Percentiles rank a stretch among this genome's conserved stretches.
phyloP scores from a whole-genome alignment of 1,284 basidiomycete species.

The Apiotrichum laibachii region DNA sequence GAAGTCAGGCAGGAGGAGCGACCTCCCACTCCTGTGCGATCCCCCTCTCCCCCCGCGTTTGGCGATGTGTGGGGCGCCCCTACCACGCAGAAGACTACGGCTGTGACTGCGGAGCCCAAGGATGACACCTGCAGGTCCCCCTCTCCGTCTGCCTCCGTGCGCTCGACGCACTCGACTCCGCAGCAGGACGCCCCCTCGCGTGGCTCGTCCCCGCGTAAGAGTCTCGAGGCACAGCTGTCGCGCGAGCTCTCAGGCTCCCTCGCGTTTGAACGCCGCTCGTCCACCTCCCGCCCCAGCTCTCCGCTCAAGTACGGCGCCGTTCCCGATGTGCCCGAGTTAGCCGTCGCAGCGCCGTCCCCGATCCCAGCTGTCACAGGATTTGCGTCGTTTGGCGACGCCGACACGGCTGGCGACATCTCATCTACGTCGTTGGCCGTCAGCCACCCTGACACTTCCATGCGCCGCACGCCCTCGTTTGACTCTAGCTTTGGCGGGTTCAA shows the following conservation, averaged over 20 bases:
- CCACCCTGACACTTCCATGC: background rate
- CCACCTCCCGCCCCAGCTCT: background rate
- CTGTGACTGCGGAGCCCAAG: no score
- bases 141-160: background rate
- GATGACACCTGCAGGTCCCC: no score
- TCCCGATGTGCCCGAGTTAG: background rate
- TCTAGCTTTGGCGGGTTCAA: conserved; percentile 7
- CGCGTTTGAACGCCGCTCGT: background rate
- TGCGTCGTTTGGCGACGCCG: background rate
- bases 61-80: conserved; percentile 5
- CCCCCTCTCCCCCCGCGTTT: background rate
- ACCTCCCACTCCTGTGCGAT: background rate
- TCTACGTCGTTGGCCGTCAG: background rate
- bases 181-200: background rate
- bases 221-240: conserved; percentile 6
- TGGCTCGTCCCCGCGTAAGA: conserved; percentile 5
- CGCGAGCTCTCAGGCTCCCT: conserved; percentile 3
- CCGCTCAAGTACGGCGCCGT: conserved; percentile 1
- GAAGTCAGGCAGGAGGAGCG: background rate
- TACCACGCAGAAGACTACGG: background rate
- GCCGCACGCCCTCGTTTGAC: background rate
- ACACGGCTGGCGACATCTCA: background rate
- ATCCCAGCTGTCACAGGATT: background rate
- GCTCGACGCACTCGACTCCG: background rate
- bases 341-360: background rate